Evolutionary conservation across 2,329 filamentous ascomycete genomes (phyloP).

Genomic region (Pseudopithomyces maydicus): DNA sequence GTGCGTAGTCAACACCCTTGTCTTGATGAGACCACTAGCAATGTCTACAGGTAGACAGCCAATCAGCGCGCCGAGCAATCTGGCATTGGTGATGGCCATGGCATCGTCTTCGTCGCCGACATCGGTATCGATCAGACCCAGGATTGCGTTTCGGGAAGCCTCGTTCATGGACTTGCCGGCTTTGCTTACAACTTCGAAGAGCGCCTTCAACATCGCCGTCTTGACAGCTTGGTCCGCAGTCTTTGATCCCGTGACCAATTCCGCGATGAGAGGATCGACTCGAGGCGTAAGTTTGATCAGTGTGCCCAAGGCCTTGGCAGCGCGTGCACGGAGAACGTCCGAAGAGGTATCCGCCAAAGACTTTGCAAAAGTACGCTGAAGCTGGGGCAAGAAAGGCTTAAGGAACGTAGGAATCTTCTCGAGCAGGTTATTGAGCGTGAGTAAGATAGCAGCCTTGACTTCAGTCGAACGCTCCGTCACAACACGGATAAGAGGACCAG

Average conservation of each 20-base stretch:
- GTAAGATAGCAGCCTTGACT: constrained; percentile 91
- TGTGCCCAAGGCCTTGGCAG: constrained; percentile 91
- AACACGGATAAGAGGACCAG: constrained; percentile 94
- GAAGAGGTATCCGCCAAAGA: constrained; percentile 92
- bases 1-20: constrained; percentile 77
- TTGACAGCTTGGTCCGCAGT: constrained; percentile 85
- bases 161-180: constrained; percentile 96
- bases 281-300: constrained; percentile 94
- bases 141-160: constrained; percentile 80
- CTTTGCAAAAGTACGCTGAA: constrained; percentile 96
- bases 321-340: constrained; percentile 82
- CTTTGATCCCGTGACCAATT: constrained; percentile 94
- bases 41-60: constrained; percentile 80
- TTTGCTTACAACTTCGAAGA: constrained; percentile 96
- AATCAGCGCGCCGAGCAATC: constrained; percentile 85
- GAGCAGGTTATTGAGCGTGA: constrained; percentile 91
- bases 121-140: constrained; percentile 87
- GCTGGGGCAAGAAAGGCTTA: constrained; percentile 94
- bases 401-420: constrained; percentile 96
- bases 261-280: constrained; percentile 89
- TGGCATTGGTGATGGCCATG: constrained; percentile 89
- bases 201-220: constrained; percentile 94
- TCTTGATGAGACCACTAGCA: constrained; percentile 65
- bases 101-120: constrained; percentile 72
- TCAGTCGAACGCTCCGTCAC: constrained; percentile 96